Evolutionary conservation across 177 flowering plant genomes (phyloP), one percentile per base, ranked within the genome.

Genomic region (Vitis hybrid): DNA sequence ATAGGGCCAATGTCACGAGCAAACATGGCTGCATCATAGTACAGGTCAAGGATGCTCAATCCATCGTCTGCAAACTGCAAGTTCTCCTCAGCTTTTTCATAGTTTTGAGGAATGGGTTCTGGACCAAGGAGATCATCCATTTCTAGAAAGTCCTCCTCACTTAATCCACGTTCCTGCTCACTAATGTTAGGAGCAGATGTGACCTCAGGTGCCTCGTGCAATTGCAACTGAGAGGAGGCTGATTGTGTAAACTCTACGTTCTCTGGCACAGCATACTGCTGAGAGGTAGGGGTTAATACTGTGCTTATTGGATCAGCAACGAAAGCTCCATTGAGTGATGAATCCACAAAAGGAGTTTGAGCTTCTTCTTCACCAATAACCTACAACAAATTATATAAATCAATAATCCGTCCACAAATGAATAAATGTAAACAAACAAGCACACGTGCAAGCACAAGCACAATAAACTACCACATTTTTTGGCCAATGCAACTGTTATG

Each of bases 141-240:
- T 78, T 96, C 97, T 60, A 93, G 67, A 74, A 87, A 95, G 75
- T 84, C 91, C 32, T 80, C 91, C 50, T 80, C 94, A 48, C 17
- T n/a, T 45, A 52, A 15, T 8, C 11, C 59, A 56, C 55, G 56
- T 55, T 68, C 68, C 61, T 57, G 73, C 14, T 69, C 72, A 45
- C 59, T 60, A 54, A 30, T 62, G 21, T 75, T 62, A 15, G 74
- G 72, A 77, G 74, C 76, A 60, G 87, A 84, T 62, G 87, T 72
- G 34, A 84, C 80, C 67, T 88, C 94, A 52, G 81, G 63, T 52
- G 70, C 72, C 60, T 86, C 91, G 30, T 30, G 30, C 14, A 67
- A 45, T 55, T 72, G 81, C 45, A 76, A 18, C 26, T 72, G 73
- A 34, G 85, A 74, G 48, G 75, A 51, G 52, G 67, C 70, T 9